A percentile compares a stretch with the other conserved stretches of the same genome.
Conservation (phyloP, 2,329 filamentous ascomycete species). For the Botryosphaeria dothidea region DNA sequence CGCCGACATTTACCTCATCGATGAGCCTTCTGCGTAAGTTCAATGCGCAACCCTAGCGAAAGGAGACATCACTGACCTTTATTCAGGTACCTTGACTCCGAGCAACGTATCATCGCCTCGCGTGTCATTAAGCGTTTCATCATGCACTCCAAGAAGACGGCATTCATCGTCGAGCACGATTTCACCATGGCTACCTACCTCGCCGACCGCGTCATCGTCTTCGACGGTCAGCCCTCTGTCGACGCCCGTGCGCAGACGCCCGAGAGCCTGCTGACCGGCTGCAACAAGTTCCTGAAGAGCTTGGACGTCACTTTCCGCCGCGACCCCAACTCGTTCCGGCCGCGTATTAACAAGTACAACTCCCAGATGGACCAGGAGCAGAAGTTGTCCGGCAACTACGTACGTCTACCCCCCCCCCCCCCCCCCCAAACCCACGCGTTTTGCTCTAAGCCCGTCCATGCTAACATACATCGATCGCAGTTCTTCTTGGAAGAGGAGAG, state of each 20-base stretch:
- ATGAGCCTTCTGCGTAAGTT: slow-evolving; percentile 77
- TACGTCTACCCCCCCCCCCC: slow-evolving; percentile 56
- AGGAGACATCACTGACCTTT: neutral
- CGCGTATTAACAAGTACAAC: slow-evolving; percentile 96
- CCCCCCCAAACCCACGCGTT: neutral
- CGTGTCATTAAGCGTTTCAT: slow-evolving; percentile 99
- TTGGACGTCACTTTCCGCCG: slow-evolving; percentile 98
- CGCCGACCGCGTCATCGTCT: slow-evolving; percentile 96
- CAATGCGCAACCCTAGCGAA: neutral
- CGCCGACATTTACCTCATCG: slow-evolving; percentile 97
- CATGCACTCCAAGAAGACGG: slow-evolving; percentile 99
- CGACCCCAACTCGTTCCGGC: slow-evolving; percentile 92
- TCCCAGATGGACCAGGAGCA: slow-evolving; percentile 98
- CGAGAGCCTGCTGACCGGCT: slow-evolving; percentile 89
- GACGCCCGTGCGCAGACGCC: slow-evolving; percentile 85
- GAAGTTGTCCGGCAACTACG: slow-evolving; percentile 89
- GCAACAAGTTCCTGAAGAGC: slow-evolving; percentile 95
- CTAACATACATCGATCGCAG: slow-evolving; percentile 41
- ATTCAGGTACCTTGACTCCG: slow-evolving; percentile 81
- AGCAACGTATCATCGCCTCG: slow-evolving; percentile 96
- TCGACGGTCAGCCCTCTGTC: slow-evolving; percentile 90
- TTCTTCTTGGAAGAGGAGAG: slow-evolving; percentile 94
- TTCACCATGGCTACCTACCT: slow-evolving; percentile 92
- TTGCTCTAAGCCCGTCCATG: too few relatives aligned
- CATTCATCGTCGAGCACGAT: slow-evolving; percentile 99